Evolutionary conservation across 2,329 filamentous ascomycete genomes (phyloP), one percentile per base, ranked within the genome.

Genomic region (Diaporthe aspalathi): DNA sequence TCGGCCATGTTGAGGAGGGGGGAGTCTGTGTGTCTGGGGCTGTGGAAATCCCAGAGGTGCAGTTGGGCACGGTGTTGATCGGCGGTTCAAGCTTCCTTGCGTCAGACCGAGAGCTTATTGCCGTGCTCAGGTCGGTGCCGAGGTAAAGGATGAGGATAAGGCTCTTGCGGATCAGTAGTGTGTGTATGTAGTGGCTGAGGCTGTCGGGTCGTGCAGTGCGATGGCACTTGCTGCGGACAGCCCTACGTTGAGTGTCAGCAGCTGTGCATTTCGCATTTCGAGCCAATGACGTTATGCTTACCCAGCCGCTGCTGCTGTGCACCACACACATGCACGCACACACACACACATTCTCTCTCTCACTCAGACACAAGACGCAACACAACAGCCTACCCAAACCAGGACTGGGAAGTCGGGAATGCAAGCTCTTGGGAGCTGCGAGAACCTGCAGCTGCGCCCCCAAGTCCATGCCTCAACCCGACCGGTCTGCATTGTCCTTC

Each of bases 281-380:
- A 50, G 43, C 60, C 60, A 65, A 65, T 65, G 45, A 65, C 60
- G 56, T 47, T 50, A 12, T 50, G 45, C 27, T 20, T 38, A 43
- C 32, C 32, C 54, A 57, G 32, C 32, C n/a, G 32, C 32, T 40
- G 32, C 32, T 24, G n/a, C n/a, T n/a, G n/a, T n/a, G 32, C 53
- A 56, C n/a, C 32, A 57, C 20, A 24, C 54, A 38, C n/a, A 24
- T n/a, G 40, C n/a, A 43, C 35, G 9, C 32, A 35, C 32, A 35
- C 32, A 35, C 32, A 35, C 32, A 35, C 32, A 5, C 32, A 35
- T n/a, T n/a, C n/a, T n/a, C n/a, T n/a, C n/a, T n/a, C n/a, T n/a
- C 32, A 35, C 32, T 35, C 32, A 35, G 5, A 35, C 32, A 35
- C n/a, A n/a, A n/a, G n/a, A 35, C 32, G 9, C 32, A 35, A 35